phyloP scores from a whole-genome alignment of 2,329 filamentous ascomycete species.

The Talaromyces sp. region DNA sequence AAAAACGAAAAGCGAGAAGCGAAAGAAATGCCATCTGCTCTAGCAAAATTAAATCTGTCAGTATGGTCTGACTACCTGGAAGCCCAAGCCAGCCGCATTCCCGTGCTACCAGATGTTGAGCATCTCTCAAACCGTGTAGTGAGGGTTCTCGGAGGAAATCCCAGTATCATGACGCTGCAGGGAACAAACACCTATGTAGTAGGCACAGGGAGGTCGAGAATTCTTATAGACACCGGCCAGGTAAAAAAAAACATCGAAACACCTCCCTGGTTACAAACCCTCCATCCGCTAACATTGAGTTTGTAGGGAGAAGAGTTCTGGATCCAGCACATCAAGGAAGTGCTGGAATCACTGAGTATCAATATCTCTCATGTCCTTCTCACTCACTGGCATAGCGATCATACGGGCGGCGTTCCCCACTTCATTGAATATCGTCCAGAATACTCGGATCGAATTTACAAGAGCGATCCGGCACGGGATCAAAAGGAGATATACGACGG shows the following conservation, averaged over 20 bases:
- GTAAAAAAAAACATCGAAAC: conserved; percentile 68
- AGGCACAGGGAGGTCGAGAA: conserved; percentile 28
- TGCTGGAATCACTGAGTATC: conserved; percentile 24
- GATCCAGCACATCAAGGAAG: conserved; percentile 29
- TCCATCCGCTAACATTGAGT: conserved; percentile 42
- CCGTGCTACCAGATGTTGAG: conserved; percentile 36
- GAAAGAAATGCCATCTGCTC: too few species aligned
- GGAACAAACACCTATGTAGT: conserved; percentile 40
- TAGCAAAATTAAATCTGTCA: too few species aligned
- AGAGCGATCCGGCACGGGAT: conserved; percentile 27
- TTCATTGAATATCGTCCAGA: conserved; percentile 28
- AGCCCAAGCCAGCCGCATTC: conserved; percentile 32
- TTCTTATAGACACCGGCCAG: conserved; percentile 49
- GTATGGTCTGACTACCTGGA: conserved; percentile 37
- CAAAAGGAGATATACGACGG: conserved; percentile 33
- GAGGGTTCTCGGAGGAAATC: conserved; percentile 42
- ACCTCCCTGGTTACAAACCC: conserved; percentile 35
- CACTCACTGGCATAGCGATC: conserved; percentile 44
- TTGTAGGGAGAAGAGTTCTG: conserved; percentile 41
- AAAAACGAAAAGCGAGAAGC: too few species aligned
- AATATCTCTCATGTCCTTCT: conserved; percentile 39
- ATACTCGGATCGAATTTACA: conserved; percentile 28
- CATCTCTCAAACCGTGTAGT: conserved; percentile 39
- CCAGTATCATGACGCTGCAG: conserved; percentile 39
- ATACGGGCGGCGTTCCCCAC: conserved; percentile 39